Evolutionary conservation across 441 rosid genomes (phyloP), one percentile per base, ranked within the genome.

Genomic region (Lepidium campestre): DNA sequence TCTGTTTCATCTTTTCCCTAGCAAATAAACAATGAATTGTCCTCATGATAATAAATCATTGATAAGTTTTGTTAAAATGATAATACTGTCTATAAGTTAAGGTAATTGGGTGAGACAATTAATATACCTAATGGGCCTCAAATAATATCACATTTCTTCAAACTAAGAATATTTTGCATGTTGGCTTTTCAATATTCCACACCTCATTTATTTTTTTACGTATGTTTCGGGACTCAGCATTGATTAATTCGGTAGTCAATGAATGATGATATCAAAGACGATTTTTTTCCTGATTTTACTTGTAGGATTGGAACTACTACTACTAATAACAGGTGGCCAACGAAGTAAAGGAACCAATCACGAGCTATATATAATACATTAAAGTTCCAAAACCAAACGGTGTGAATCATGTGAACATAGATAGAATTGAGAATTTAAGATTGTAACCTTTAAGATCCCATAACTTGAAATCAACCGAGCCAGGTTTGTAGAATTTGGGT

Each of bases 331-430:
- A 57, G 12, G 45, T 50, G 61, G 42, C 45, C 46, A 14, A 69
- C 60, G 6, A 60, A 41, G 39, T 15, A 52, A 61, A 69, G 47
- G 17, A 55, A 61, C 56, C 40, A 61, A 53, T 53, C 32, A 62
- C 44, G 34, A 9, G 31, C 31, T 35, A 58, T 0, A n/a, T 35
- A 58, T 0, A n/a, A 48, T 58, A 57, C 50, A 49, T 39, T 31
- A 4, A 20, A 39, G 39, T 35, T 10, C 49, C 49, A 32, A 40
- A 68, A 40, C 20, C 9, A 40, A 8, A 12, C 20, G 61, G 62
- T 13, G 47, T 17, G 48, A 61, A 70, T 61, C 31, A 69, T 52
- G 47, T 20, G 66, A 60, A 40, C 20, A 7, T n/a, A n/a, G n/a
- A 48, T 25, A 35, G 5, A 45, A 31, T 34, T 34, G 37, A 29